Conservation (phyloP, 192 early-diverging fungal species). For the Geranomyces michiganensis region DNA sequence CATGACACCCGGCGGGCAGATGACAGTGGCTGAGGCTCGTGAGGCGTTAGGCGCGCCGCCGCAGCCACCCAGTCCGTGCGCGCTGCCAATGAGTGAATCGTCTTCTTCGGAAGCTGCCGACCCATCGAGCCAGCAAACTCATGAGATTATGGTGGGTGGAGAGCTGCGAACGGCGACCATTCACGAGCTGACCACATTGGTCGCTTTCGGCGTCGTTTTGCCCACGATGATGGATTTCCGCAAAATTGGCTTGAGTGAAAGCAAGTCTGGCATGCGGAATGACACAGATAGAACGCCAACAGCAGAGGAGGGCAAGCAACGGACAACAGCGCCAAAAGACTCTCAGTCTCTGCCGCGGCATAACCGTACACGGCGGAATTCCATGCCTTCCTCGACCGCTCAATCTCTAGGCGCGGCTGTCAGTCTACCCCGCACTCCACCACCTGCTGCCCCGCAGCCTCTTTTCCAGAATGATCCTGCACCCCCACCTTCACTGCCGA, state of each 20-base stretch:
- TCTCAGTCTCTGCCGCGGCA: background rate
- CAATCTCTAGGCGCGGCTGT: no score
- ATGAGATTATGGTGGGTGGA: constrained; percentile 13
- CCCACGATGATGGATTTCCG: constrained; percentile 22
- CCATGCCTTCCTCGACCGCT: background rate
- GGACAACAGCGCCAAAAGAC: background rate
- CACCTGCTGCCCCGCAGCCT: background rate
- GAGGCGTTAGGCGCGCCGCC: no score
- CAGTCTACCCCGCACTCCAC: no score
- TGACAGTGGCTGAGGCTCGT: no score
- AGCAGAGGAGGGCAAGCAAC: background rate
- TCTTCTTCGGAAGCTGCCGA: no score
- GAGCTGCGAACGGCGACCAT: constrained; percentile 21
- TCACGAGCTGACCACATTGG: constrained; percentile 32
- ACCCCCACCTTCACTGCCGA: background rate
- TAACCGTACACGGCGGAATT: background rate
- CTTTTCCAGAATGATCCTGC: background rate
- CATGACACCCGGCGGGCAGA: background rate
- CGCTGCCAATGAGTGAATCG: background rate
- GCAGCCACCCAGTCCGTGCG: no score
- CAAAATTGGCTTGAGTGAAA: background rate
- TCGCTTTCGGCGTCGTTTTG: constrained; percentile 32
- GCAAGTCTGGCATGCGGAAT: no score
- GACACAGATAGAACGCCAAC: no score
- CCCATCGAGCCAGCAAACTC: background rate